These are phyloP conservation scores for Coniochaeta ligniaria DNA, from an alignment of 2,329 filamentous ascomycete species.

Conservation along the genomic window DNA sequence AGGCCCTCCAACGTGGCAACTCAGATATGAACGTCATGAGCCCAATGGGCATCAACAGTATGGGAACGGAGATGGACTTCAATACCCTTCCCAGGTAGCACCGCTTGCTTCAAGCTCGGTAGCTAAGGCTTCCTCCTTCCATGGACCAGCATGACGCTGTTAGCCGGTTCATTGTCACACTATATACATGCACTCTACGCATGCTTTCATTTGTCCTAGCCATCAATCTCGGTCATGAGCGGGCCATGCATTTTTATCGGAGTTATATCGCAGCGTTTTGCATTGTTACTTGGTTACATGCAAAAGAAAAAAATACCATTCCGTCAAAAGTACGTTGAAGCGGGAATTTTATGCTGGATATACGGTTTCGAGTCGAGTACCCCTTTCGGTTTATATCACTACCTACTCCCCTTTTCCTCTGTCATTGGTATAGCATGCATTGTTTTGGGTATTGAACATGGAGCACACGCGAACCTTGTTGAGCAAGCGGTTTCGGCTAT, in stretches of 20 bases:
- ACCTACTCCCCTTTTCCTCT: neutral
- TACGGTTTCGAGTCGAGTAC: neutral
- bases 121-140: neutral
- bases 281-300: neutral
- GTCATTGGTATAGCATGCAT: neutral
- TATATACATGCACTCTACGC: neutral
- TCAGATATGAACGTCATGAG: slow-evolving; percentile 29
- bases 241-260: neutral
- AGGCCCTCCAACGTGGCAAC: slow-evolving; percentile 37
- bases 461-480: neutral
- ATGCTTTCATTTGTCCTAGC: neutral
- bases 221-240: neutral
- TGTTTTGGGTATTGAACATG: neutral
- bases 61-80: slow-evolving; percentile 31
- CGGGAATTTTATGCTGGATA: neutral
- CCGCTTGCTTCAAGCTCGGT: too few species aligned
- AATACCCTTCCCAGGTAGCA: slow-evolving; percentile 25
- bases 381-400: neutral
- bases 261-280: neutral
- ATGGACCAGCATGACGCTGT: neutral
- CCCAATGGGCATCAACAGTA: slow-evolving; percentile 23
- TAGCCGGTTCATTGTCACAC: neutral
- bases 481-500: neutral
- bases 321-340: neutral
- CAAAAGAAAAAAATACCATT: neutral